A percentile compares a stretch with the other conserved stretches of the same genome.
phyloP scores from a whole-genome alignment of 2,329 filamentous ascomycete species.

The Chrysoporthe cubensis region DNA sequence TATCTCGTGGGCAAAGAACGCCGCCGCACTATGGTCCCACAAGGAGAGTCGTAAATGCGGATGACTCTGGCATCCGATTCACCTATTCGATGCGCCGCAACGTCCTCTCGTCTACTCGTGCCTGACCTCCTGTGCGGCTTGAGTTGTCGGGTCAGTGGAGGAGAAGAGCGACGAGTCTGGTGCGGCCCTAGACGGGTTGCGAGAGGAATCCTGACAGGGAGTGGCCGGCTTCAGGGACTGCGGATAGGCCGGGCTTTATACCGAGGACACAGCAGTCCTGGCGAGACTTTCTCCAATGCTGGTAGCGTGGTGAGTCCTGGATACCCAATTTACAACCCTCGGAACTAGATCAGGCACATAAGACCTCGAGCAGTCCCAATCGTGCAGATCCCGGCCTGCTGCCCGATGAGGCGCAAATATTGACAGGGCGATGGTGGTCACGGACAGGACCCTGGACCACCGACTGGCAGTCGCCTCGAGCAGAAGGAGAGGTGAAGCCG shows the following conservation, averaged over 20 bases:
- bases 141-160: conserved; percentile 27
- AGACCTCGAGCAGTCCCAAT: conserved; percentile 21
- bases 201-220: conserved; percentile 29
- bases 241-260: conserved; percentile 27
- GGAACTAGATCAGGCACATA: conserved; percentile 27
- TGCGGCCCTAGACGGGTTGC: conserved; percentile 26
- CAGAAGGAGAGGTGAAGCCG: conserved; percentile 15
- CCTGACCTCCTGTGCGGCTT: conserved; percentile 26
- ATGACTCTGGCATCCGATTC: conserved; percentile 25
- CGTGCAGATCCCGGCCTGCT: conserved; percentile 23
- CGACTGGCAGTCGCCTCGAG: conserved; percentile 12
- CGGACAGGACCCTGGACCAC: conserved; percentile 17
- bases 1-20: conserved; percentile 40
- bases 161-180: conserved; percentile 21
- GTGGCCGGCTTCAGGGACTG: conserved; percentile 29
- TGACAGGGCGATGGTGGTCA: conserved; percentile 19
- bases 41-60: conserved; percentile 31
- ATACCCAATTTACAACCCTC: conserved; percentile 26
- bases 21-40: conserved; percentile 48
- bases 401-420: conserved; percentile 23
- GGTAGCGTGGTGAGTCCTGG: conserved; percentile 24
- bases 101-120: conserved; percentile 26
- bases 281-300: conserved; percentile 23
- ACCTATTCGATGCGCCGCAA: conserved; percentile 26
- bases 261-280: conserved; percentile 22